A percentile compares a stretch with the other conserved stretches of the same genome.
Evolutionary conservation across 169 alveolate species (phyloP).

Genomic region (Plasmodium sp.): DNA sequence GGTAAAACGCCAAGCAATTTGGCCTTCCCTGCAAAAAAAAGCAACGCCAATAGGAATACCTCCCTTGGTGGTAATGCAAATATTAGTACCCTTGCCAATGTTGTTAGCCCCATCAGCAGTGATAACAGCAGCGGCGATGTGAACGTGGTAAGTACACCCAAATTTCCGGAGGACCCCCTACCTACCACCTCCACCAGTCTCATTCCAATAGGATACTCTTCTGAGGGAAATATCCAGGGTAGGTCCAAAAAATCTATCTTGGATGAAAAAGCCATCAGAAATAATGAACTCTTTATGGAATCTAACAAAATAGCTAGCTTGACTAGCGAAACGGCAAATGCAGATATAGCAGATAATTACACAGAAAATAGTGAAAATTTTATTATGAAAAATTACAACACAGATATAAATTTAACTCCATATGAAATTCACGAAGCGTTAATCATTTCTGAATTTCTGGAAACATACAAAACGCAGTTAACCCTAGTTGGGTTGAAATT

Average conservation of each 20-base stretch:
- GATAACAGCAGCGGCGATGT: not conserved
- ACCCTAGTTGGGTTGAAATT: constrained; percentile 70
- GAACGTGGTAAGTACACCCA: constrained; percentile 6
- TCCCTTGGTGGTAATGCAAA: not conserved
- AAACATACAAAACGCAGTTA: constrained; percentile 66
- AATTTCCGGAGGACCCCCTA: constrained; percentile 47
- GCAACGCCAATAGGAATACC: not conserved
- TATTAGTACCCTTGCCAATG: not conserved
- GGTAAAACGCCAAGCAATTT: not conserved
- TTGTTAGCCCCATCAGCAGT: not conserved
- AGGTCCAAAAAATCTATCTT: not conserved
- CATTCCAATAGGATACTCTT: not conserved
- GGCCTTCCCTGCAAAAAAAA: not conserved
- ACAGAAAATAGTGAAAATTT: constrained; percentile 55
- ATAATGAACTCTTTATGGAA: constrained; percentile 10
- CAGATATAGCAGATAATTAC: constrained; percentile 29
- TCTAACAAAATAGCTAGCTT: constrained; percentile 2
- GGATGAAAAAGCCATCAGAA: not conserved
- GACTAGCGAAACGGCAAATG: not conserved
- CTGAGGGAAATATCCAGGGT: constrained; percentile 7
- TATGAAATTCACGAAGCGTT: constrained; percentile 73
- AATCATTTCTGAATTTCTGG: constrained; percentile 64
- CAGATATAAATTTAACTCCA: constrained; percentile 71
- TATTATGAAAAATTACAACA: constrained; percentile 64
- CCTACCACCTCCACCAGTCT: not conserved